Conservation (phyloP, 208 protist species). For the Tetramitus jugosus region DNA sequence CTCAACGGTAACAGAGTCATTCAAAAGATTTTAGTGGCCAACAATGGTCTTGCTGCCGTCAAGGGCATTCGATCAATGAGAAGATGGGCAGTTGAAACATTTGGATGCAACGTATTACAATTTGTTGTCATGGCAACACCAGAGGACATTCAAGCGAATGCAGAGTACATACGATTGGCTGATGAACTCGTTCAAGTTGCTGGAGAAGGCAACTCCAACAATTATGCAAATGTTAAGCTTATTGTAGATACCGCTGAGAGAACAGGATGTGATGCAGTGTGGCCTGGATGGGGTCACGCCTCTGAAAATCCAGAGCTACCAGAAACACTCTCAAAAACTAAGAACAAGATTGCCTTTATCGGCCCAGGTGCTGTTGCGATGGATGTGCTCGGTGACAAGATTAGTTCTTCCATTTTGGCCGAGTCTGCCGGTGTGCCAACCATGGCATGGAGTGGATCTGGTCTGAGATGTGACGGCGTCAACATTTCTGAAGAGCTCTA, state of each 20-base stretch:
- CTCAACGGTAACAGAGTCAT: slow-evolving; percentile 52
- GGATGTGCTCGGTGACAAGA: slow-evolving; percentile 92
- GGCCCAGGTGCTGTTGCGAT: slow-evolving; percentile 66
- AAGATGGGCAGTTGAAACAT: slow-evolving; percentile 85
- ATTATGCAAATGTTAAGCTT: slow-evolving; percentile 96
- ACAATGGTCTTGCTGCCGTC: slow-evolving; percentile 96
- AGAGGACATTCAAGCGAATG: slow-evolving; percentile 94
- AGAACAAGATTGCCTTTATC: slow-evolving; percentile 22
- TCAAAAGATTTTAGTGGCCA: slow-evolving; percentile 84
- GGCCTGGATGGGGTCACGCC: slow-evolving; percentile 96
- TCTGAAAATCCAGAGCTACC: slow-evolving; percentile 93
- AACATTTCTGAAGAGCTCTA: slow-evolving; percentile 68
- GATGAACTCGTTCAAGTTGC: slow-evolving; percentile 84
- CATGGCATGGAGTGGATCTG: slow-evolving; percentile 80
- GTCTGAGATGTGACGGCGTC: slow-evolving; percentile 31
- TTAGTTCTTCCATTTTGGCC: slow-evolving; percentile 91
- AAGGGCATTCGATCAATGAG: slow-evolving; percentile 95
- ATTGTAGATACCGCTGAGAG: slow-evolving; percentile 91
- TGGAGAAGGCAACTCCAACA: slow-evolving; percentile 92
- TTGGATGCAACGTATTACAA: slow-evolving; percentile 80
- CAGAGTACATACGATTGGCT: slow-evolving; percentile 93
- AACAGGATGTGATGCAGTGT: slow-evolving; percentile 85
- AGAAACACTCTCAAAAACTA: slow-evolving; percentile 37
- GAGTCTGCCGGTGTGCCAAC: slow-evolving; percentile 86
- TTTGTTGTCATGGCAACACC: slow-evolving; percentile 96